phyloP scores from a whole-genome alignment of 1,284 basidiomycete genomes.

The Pyrrhoderma lamaoense region DNA sequence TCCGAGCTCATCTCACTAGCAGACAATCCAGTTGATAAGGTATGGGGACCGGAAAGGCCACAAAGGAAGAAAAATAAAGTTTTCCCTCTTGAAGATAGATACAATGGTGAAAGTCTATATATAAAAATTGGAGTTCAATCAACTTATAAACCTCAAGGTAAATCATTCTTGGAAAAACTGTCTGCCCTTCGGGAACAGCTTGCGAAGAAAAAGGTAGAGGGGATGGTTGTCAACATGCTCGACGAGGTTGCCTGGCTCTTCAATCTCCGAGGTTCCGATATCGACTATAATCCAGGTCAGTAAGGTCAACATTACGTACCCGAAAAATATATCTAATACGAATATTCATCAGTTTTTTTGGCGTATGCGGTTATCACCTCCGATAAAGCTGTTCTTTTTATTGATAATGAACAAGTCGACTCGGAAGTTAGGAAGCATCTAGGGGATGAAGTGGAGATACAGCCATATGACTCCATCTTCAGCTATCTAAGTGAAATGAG shows the following conservation, averaged over 20 bases:
- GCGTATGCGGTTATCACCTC: slow-evolving; percentile 79
- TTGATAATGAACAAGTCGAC: slow-evolving; percentile 60
- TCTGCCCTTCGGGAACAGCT: slow-evolving; percentile 58
- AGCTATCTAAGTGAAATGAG: slow-evolving; percentile 49
- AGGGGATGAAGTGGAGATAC: slow-evolving; percentile 53
- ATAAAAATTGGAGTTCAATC: not conserved
- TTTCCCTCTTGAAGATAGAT: slow-evolving; percentile 65
- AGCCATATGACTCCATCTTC: slow-evolving; percentile 68
- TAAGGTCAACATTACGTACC: not conserved
- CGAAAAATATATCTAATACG: not conserved
- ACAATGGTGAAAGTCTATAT: slow-evolving; percentile 38
- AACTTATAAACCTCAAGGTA: slow-evolving; percentile 35
- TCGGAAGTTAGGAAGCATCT: slow-evolving; percentile 54
- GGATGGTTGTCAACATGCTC: slow-evolving; percentile 72
- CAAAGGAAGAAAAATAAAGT: slow-evolving; percentile 63
- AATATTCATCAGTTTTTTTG: slow-evolving; percentile 72
- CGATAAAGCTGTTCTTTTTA: slow-evolving; percentile 65
- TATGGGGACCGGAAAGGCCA: slow-evolving; percentile 74
- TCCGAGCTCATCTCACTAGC: slow-evolving; percentile 59
- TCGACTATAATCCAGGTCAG: slow-evolving; percentile 81
- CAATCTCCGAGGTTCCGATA: slow-evolving; percentile 90
- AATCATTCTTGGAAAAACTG: slow-evolving; percentile 63
- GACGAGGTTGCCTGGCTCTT: slow-evolving; percentile 94
- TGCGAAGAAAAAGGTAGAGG: slow-evolving; percentile 54
- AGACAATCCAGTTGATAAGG: slow-evolving; percentile 74